Evolutionary conservation across 495 filamentous ascomycete genomes (phyloP).

Genomic region (Penicillium waksmanii): DNA sequence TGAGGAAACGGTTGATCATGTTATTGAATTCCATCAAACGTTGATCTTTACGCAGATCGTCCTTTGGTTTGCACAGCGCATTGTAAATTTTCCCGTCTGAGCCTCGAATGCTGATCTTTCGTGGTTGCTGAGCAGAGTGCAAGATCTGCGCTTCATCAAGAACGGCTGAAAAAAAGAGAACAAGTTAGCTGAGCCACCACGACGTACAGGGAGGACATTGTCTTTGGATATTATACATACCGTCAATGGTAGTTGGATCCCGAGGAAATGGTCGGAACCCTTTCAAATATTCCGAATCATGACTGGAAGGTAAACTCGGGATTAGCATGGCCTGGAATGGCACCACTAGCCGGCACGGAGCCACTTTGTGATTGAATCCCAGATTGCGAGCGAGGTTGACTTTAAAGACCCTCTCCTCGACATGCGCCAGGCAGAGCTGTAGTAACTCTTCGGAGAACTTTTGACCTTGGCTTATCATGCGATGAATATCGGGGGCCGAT

Average conservation of each 20-base stretch:
- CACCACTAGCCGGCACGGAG: slow-evolving; percentile 82
- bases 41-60: slow-evolving; percentile 95
- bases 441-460: slow-evolving; percentile 85
- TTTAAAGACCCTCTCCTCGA: slow-evolving; percentile 69
- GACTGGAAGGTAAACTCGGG: slow-evolving; percentile 75
- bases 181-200: not conserved
- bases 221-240: slow-evolving; percentile 31
- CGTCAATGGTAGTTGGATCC: slow-evolving; percentile 61
- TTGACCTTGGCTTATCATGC: slow-evolving; percentile 75
- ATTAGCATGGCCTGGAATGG: slow-evolving; percentile 85
- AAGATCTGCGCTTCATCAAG: slow-evolving; percentile 86
- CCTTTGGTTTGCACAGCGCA: slow-evolving; percentile 95
- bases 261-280: slow-evolving; percentile 83
- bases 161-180: slow-evolving; percentile 54
- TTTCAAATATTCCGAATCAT: slow-evolving; percentile 66
- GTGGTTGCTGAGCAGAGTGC: slow-evolving; percentile 87
- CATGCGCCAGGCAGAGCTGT: slow-evolving; percentile 70
- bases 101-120: slow-evolving; percentile 85
- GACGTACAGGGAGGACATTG: not conserved
- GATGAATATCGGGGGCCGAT: slow-evolving; percentile 59
- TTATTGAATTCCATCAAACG: slow-evolving; percentile 98
- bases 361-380: slow-evolving; percentile 79
- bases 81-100: slow-evolving; percentile 87
- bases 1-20: slow-evolving; percentile 93
- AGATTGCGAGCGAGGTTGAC: slow-evolving; percentile 76